These are phyloP conservation scores for Pistacia integerrima DNA, from an alignment of 345 rosid genomes.

Conservation along the genomic window DNA sequence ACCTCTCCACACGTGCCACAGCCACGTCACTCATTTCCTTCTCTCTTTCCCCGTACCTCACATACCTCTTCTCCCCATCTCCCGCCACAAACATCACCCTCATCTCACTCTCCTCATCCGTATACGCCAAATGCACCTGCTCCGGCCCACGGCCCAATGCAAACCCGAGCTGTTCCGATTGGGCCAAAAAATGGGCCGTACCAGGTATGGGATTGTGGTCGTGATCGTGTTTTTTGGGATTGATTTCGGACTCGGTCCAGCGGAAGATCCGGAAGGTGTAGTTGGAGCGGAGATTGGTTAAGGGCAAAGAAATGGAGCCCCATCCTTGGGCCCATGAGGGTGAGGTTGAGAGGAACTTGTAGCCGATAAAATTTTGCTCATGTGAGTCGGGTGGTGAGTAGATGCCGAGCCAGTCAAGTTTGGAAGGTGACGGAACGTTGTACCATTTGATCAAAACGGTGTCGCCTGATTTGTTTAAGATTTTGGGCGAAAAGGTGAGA, in stretches of 20 bases:
- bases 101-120: slow-evolving; percentile 70
- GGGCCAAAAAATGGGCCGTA: slow-evolving; percentile 54
- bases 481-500: slow-evolving; percentile 49
- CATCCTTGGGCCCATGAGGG: slow-evolving; percentile 66
- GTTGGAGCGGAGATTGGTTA: slow-evolving; percentile 71
- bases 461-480: slow-evolving; percentile 64
- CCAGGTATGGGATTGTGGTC: slow-evolving; percentile 87
- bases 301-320: slow-evolving; percentile 69
- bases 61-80: slow-evolving; percentile 61
- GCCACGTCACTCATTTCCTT: slow-evolving; percentile 33
- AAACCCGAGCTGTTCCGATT: slow-evolving; percentile 51
- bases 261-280: slow-evolving; percentile 93
- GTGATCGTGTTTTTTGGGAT: slow-evolving; percentile 60
- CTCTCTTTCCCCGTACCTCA: slow-evolving; percentile 58
- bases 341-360: slow-evolving; percentile 66
- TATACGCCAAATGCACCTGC: slow-evolving; percentile 76
- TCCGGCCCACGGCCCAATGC: slow-evolving; percentile 51
- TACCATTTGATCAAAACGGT: slow-evolving; percentile 64
- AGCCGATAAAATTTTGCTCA: slow-evolving; percentile 71
- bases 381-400: slow-evolving; percentile 82
- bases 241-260: slow-evolving; percentile 71
- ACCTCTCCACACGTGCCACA: slow-evolving; percentile 63
- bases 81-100: slow-evolving; percentile 80
- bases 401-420: slow-evolving; percentile 87
- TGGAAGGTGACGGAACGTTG: slow-evolving; percentile 68